Base-by-base conservation (phyloP, 139 green algal genomes). In the Chloropicon primus region DNA sequence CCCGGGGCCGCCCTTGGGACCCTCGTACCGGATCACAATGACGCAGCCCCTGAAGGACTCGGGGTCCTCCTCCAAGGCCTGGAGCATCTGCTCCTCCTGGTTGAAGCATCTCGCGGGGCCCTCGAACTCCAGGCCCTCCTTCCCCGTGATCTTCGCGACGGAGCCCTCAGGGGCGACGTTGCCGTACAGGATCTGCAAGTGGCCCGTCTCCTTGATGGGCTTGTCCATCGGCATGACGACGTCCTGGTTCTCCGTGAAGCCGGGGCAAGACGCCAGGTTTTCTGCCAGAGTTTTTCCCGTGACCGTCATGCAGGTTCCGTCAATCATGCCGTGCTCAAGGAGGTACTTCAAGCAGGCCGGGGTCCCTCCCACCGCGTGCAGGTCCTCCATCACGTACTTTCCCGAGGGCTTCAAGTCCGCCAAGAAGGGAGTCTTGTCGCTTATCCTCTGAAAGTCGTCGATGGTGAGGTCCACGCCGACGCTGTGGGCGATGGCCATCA, bases 61-160 rank as follows among this genome's bases (percentile, higher is more conserved):
- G 0, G 89, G 78, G 85, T 98, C 86, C 71, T 90, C 75, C 1
- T 82, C 80, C 72, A 99, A 83, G n/a, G 92, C 90, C 1, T 82
- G 87, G 25, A 98, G 77, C 94, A 99, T 99, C 82, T 93, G 90
- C 88, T 99, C 94, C 84, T 99, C 94, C 71, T 80, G 86, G 81
- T 98, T 91, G 82, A 96, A 98, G 75, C 89, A 90, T 23, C 87
- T 83, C 27, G 94, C 94, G n/a, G 81, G 73, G 27, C 91, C 90
- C 77, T 88, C 74, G 80, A 93, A 95, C 72, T 84, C 73, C 24
- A 93, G 85, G n/a, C 90, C 89, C 82, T 94, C 91, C 81, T 89
- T 89, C 80, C 95, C 95, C 0, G 95, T 99, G 85, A 98, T 99
- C 89, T 99, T 99, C 25, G 91, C 95, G 25, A 99, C 95, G 25